These are phyloP conservation scores for Triadica sebifera DNA, from an alignment of 345 rosid species.

Conservation along the genomic window DNA sequence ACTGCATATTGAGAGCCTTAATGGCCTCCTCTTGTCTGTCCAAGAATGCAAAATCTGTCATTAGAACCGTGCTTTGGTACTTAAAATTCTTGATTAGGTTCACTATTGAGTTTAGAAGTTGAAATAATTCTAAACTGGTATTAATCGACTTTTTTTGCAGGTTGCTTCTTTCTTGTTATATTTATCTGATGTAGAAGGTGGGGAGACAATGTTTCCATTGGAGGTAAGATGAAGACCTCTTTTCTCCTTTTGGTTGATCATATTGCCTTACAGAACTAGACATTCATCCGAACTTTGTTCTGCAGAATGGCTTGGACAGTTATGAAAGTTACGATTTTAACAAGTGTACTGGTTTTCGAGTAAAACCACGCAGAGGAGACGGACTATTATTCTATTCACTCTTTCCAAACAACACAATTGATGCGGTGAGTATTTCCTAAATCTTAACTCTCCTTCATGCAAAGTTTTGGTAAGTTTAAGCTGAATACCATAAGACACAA, in stretches of 20 bases:
- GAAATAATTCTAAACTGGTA: background rate
- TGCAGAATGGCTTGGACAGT: slow-evolving; percentile 46
- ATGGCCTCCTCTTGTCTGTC: background rate
- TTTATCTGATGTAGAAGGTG: slow-evolving; percentile 65
- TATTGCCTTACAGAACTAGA: slow-evolving; percentile 1
- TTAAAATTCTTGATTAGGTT: background rate
- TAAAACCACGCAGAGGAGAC: slow-evolving; percentile 63
- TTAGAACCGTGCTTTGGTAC: background rate
- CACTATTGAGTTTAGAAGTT: background rate
- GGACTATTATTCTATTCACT: slow-evolving; percentile 62
- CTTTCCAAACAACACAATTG: slow-evolving; percentile 56
- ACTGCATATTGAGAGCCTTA: background rate
- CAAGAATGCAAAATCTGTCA: background rate
- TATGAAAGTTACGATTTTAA: slow-evolving; percentile 45
- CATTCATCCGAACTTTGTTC: slow-evolving; percentile 8
- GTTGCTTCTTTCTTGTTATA: slow-evolving; percentile 63
- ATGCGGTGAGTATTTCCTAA: slow-evolving; percentile 33
- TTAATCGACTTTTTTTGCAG: slow-evolving; percentile 26
- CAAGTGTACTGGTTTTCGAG: slow-evolving; percentile 53
- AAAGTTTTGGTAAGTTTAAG: background rate
- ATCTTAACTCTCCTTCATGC: background rate
- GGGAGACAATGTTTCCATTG: slow-evolving; percentile 66
- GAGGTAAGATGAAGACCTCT: slow-evolving; percentile 43
- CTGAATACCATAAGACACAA: background rate
- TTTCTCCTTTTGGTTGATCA: slow-evolving; percentile 6